Evolutionary conservation across 2,329 filamentous ascomycete genomes (phyloP).

Genomic region (Stagonosporopsis cucurbitacearum): DNA sequence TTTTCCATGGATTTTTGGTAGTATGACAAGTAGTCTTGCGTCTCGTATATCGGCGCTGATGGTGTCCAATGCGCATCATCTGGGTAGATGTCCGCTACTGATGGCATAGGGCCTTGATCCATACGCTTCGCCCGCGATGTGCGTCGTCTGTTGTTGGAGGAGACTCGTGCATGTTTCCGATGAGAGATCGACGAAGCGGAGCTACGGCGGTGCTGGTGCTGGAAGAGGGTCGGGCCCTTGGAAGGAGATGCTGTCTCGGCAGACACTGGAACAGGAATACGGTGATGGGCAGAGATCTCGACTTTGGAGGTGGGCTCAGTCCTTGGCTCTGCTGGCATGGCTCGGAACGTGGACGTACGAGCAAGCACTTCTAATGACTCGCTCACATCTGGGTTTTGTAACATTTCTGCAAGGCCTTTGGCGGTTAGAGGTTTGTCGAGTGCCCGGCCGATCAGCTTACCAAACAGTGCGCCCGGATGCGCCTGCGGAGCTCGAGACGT

Average conservation of each 20-base stretch:
- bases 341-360: background rate
- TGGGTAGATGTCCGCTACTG: slow-evolving; percentile 41
- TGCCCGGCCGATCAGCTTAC: slow-evolving; percentile 32
- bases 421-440: slow-evolving; percentile 31
- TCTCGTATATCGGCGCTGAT: background rate
- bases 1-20: background rate
- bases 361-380: background rate
- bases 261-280: background rate
- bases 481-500: slow-evolving; percentile 7
- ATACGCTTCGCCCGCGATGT: slow-evolving; percentile 28
- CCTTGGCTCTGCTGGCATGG: background rate
- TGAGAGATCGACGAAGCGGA: slow-evolving; percentile 1
- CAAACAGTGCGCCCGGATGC: slow-evolving; percentile 14
- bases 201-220: slow-evolving; percentile 9
- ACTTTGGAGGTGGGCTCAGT: too few relatives aligned
- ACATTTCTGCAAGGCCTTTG: slow-evolving; percentile 24
- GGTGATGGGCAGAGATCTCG: background rate
- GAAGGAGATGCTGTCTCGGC: background rate
- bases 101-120: slow-evolving; percentile 42
- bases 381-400: slow-evolving; percentile 8
- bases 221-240: background rate
- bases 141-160: slow-evolving; percentile 6
- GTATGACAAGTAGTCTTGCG: background rate
- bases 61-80: slow-evolving; percentile 31
- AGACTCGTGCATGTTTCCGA: slow-evolving; percentile 7